phyloP scores from a whole-genome alignment of 2,329 filamentous ascomycete genomes.

The Camptophora hylomeconis region DNA sequence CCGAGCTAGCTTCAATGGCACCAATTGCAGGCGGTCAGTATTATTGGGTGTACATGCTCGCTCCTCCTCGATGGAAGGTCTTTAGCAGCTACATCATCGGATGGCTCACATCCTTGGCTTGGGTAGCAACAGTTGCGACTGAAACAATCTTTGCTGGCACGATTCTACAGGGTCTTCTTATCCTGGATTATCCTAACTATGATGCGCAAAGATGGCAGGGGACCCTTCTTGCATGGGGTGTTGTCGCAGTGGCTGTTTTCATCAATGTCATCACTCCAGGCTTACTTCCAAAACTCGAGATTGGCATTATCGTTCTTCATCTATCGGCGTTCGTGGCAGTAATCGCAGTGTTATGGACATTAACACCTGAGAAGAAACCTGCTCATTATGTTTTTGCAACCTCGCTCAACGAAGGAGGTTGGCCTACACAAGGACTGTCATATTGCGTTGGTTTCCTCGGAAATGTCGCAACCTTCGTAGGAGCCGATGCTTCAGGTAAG shows the following conservation, averaged over 20 bases:
- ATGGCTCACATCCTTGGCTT: conserved; percentile 31
- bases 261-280: conserved; percentile 31
- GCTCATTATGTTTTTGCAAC: conserved; percentile 22
- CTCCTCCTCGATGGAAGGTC: conserved; percentile 26
- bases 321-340: conserved; percentile 35
- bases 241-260: conserved; percentile 25
- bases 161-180: conserved; percentile 28
- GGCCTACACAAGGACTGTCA: conserved; percentile 22
- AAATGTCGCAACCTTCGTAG: conserved; percentile 22
- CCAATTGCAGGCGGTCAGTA: conserved; percentile 34
- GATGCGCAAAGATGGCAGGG: conserved; percentile 25
- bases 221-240: conserved; percentile 28
- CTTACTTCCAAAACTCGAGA: conserved; percentile 28
- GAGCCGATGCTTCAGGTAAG: conserved; percentile 11
- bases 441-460: conserved; percentile 24
- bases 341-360: conserved; percentile 24
- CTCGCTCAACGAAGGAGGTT: conserved; percentile 22
- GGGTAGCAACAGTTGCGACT: conserved; percentile 30
- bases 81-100: conserved; percentile 32
- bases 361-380: conserved; percentile 19
- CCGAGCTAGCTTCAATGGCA: conserved; percentile 35
- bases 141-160: conserved; percentile 29
- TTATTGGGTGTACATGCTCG: conserved; percentile 35
- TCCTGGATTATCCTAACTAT: conserved; percentile 25
- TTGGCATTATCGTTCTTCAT: conserved; percentile 29